Evolutionary conservation across 495 filamentous ascomycete species (phyloP).

Genomic region (Apiosordaria backusii): DNA sequence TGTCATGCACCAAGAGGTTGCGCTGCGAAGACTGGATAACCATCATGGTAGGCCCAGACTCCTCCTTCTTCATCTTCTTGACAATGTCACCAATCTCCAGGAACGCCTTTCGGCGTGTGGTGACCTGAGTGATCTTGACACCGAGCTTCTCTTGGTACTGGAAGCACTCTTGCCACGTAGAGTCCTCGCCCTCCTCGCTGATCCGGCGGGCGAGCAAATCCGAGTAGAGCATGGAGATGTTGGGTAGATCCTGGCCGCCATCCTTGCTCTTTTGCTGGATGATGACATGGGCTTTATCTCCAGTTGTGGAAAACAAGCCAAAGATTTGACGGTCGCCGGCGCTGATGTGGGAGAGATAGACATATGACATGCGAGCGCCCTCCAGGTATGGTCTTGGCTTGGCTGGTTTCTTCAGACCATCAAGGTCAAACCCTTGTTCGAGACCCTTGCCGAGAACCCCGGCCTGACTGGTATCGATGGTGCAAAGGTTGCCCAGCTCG

Average conservation of each 20-base stretch:
- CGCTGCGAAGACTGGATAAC: conserved; percentile 89
- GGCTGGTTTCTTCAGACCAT: conserved; percentile 61
- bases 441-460: conserved; percentile 91
- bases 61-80: conserved; percentile 84
- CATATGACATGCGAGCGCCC: conserved; percentile 63
- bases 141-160: conserved; percentile 81
- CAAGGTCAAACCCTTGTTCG: conserved; percentile 89
- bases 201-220: conserved; percentile 64
- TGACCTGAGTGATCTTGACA: conserved; percentile 84
- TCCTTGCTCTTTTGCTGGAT: conserved; percentile 77
- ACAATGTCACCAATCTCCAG: conserved; percentile 79
- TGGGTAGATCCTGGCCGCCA: conserved; percentile 73
- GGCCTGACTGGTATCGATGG: conserved; percentile 84
- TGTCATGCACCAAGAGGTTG: conserved; percentile 73
- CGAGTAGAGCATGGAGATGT: conserved; percentile 85
- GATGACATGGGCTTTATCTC: conserved; percentile 76
- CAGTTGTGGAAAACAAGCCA: conserved; percentile 82
- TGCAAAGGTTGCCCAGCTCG: conserved; percentile 88
- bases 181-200: conserved; percentile 58
- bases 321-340: conserved; percentile 90
- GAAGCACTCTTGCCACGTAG: conserved; percentile 73
- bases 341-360: conserved; percentile 89
- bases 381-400: conserved; percentile 72
- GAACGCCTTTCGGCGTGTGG: conserved; percentile 80
- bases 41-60: conserved; percentile 69